A percentile compares a stretch with the other conserved stretches of the same genome.
Conservation (phyloP, 2,329 filamentous ascomycete genomes). For the Fonsecaea pedrosoi region DNA sequence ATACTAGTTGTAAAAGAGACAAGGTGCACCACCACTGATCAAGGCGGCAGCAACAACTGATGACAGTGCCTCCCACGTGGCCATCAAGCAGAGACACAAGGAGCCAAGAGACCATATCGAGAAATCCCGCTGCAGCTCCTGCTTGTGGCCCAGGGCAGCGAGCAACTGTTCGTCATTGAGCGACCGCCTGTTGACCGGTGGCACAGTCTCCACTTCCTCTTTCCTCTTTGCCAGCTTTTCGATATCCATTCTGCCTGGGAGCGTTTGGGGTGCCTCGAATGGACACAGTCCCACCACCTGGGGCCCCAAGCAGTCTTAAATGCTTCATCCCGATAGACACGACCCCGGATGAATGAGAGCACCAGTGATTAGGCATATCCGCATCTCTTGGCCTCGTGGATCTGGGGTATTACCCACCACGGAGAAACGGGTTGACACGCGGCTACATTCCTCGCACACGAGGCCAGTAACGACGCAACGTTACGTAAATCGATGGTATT, state of each 20-base stretch:
- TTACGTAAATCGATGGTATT: neutral
- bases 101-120: constrained; percentile 54
- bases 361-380: neutral
- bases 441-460: neutral
- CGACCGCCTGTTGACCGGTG: constrained; percentile 10
- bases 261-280: neutral
- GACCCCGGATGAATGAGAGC: neutral
- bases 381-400: neutral
- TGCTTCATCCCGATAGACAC: neutral
- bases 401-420: neutral
- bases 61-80: constrained; percentile 59
- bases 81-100: constrained; percentile 58
- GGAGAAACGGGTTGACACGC: neutral
- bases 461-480: neutral
- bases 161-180: constrained; percentile 45
- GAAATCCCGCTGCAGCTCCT: constrained; percentile 59
- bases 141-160: constrained; percentile 62
- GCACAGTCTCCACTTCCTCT: neutral
- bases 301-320: neutral
- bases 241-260: constrained; percentile 2
- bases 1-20: constrained; percentile 47
- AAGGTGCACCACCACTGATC: constrained; percentile 44
- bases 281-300: neutral
- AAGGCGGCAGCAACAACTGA: constrained; percentile 51
- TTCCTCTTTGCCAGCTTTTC: constrained; percentile 3